Percentiles rank a stretch among this genome's conserved stretches.
Evolutionary conservation across 2,329 filamentous ascomycete genomes (phyloP).

Genomic region (Aspergillus pseudonomiae): DNA sequence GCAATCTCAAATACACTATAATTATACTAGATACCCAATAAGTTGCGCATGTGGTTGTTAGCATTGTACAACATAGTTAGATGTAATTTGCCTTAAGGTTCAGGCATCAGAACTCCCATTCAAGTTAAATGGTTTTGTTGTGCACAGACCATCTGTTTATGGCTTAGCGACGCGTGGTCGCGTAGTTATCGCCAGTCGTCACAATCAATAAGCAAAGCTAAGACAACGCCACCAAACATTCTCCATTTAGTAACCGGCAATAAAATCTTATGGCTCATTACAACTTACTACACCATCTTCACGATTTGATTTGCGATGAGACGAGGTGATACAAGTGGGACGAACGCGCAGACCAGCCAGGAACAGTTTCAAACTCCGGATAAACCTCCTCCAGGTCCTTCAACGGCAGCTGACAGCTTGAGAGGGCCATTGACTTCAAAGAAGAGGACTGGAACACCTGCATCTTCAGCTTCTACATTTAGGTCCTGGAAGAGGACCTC

Average conservation of each 20-base stretch:
- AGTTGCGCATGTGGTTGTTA: not conserved
- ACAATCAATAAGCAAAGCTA: not conserved
- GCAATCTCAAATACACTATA: not conserved
- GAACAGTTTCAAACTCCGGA: conserved; percentile 27
- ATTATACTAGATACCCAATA: not conserved
- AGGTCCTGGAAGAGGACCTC: conserved; percentile 24
- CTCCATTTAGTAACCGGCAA: conserved; percentile 1
- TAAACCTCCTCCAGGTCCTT: conserved; percentile 18
- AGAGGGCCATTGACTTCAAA: conserved; percentile 19
- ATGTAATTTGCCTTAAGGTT: not conserved
- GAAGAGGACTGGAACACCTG: conserved; percentile 16
- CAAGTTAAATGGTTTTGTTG: not conserved
- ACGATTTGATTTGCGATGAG: conserved; percentile 32
- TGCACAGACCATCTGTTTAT: not conserved
- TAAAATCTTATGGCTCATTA: conserved; percentile 19
- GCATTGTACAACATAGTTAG: not conserved
- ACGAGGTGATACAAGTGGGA: conserved; percentile 19
- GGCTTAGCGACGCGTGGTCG: not conserved
- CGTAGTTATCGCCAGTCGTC: not conserved
- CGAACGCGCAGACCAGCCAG: conserved; percentile 19
- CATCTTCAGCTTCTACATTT: conserved; percentile 21
- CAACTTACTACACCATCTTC: not conserved
- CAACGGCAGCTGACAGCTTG: conserved; percentile 20
- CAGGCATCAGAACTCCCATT: not conserved
- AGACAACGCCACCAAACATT: not conserved